Evolutionary conservation across 805 yeast genomes (phyloP).

Genomic region (Schwanniomyces vanrijiae): DNA sequence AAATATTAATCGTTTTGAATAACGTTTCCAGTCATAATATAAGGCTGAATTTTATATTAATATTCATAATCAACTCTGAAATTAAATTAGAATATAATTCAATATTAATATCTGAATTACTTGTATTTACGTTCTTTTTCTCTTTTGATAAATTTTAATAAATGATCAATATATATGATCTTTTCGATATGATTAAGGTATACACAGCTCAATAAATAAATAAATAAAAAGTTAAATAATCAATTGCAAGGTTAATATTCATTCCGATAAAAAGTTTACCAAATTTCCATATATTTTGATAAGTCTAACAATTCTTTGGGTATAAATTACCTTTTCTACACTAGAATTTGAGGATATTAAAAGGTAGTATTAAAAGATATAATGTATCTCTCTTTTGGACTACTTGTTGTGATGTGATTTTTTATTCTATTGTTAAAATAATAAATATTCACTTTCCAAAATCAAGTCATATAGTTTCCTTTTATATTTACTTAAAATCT

Average conservation of each 20-base stretch:
- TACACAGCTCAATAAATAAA: conserved; percentile 55
- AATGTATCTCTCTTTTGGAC: conserved; percentile 37
- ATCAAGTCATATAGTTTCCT: conserved; percentile 38
- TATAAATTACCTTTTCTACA: conserved; percentile 26
- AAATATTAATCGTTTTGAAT: conserved; percentile 20
- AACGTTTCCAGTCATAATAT: conserved; percentile 24
- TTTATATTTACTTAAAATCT: conserved; percentile 40
- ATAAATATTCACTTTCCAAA: conserved; percentile 41
- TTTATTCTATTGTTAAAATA: conserved; percentile 13
- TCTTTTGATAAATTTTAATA: conserved; percentile 22
- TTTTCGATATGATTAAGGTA: conserved; percentile 47
- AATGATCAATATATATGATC: conserved; percentile 46
- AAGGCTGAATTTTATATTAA: conserved; percentile 17
- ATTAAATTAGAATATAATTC: conserved; percentile 20
- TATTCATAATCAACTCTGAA: conserved; percentile 15
- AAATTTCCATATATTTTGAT: conserved; percentile 47
- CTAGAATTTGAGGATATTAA: conserved; percentile 25
- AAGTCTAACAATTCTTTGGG: conserved; percentile 40
- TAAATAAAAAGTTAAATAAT: conserved; percentile 52
- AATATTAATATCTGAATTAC: conserved; percentile 15
- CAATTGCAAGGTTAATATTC: conserved; percentile 32
- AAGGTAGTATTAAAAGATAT: conserved; percentile 49
- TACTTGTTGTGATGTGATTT: neutral
- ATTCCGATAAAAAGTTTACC: conserved; percentile 45
- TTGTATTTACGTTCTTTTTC: neutral